A percentile compares a stretch with the other conserved stretches of the same genome.
phyloP scores from a whole-genome alignment of 306 rosid species.

The Alnus rubra region DNA sequence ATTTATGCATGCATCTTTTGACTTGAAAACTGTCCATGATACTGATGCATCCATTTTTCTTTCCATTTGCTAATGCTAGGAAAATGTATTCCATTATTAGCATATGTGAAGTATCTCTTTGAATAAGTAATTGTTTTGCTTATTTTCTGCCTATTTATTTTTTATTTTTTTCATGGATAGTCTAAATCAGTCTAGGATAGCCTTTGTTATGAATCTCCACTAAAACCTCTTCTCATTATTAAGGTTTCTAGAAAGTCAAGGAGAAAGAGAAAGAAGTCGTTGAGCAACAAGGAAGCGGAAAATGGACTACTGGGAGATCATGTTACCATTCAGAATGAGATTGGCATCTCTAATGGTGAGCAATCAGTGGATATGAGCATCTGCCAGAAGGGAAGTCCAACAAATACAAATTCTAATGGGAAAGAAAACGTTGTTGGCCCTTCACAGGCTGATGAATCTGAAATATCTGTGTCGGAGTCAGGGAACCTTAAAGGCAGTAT shows the following conservation, averaged over 20 bases:
- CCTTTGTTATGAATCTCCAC: not conserved
- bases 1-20: constrained; percentile 5
- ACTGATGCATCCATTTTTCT: not conserved
- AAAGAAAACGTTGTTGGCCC: constrained; percentile 30
- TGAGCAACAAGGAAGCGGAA: constrained; percentile 42
- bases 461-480: constrained; percentile 30
- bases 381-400: constrained; percentile 33
- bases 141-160: not conserved
- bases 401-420: constrained; percentile 35
- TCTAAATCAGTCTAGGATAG: not conserved
- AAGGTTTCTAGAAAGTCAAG: constrained; percentile 80
- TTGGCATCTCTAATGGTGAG: constrained; percentile 38
- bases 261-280: constrained; percentile 54
- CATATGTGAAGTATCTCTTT: not conserved
- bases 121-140: not conserved
- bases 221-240: constrained; percentile 16
- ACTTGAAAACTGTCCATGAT: not conserved
- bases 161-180: not conserved
- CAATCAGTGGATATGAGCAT: constrained; percentile 38
- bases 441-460: constrained; percentile 33
- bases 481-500: constrained; percentile 27
- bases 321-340: constrained; percentile 45
- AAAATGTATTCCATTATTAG: not conserved
- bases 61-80: not conserved
- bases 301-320: constrained; percentile 42